Conservation (phyloP, 2,329 filamentous ascomycete species). For the Blastomyces percursus region DNA sequence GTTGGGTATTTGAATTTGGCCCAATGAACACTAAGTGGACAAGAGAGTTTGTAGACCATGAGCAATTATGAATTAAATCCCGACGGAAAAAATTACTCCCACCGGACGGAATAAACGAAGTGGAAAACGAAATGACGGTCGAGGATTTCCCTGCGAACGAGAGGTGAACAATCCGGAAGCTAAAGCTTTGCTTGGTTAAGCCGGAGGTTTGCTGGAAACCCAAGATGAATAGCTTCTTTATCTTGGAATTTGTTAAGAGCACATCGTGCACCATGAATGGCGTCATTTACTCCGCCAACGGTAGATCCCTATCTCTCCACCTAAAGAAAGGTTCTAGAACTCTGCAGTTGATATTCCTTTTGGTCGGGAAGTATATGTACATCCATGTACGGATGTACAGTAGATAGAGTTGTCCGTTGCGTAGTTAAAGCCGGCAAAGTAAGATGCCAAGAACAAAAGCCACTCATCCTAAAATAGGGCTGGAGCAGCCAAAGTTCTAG, state of each 20-base stretch:
- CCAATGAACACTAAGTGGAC: not conserved
- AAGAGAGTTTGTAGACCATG: not conserved
- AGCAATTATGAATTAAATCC: not conserved
- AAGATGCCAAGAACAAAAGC: no score
- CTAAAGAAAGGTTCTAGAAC: not conserved
- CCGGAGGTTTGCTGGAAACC: not conserved
- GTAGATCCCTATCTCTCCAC: not conserved
- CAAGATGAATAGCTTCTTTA: no score
- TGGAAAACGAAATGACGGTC: not conserved
- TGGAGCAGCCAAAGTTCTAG: no score
- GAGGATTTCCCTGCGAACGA: not conserved
- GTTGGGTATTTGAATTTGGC: not conserved
- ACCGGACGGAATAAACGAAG: not conserved
- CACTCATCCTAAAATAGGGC: no score
- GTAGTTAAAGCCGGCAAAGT: no score
- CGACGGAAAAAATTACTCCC: not conserved
- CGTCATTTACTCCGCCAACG: not conserved
- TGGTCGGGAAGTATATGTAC: not conserved
- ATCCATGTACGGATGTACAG: no score
- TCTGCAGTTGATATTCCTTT: not conserved
- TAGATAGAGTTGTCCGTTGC: no score
- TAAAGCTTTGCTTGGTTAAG: not conserved
- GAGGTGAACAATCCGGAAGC: no score
- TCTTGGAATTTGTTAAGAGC: not conserved
- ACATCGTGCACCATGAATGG: not conserved